These are phyloP conservation scores for Pseudogymnoascus sp. DNA, from an alignment of 2,329 filamentous ascomycete species.

Conservation along the genomic window DNA sequence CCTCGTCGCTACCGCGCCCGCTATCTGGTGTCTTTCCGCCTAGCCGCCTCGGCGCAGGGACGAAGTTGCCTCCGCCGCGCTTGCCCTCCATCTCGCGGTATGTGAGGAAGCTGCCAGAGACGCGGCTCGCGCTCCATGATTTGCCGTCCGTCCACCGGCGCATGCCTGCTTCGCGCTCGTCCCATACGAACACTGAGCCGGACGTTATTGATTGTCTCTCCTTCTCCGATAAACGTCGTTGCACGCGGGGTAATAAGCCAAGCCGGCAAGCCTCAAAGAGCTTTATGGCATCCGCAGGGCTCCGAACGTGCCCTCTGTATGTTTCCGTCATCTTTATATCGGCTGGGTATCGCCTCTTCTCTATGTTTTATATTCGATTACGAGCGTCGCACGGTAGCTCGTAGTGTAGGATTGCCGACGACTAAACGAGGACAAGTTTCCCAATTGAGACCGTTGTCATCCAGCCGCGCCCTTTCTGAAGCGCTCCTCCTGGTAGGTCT, in stretches of 20 bases:
- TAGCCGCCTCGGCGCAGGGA: slow-evolving; percentile 47
- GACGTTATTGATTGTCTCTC: slow-evolving; percentile 93
- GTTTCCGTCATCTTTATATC: slow-evolving; percentile 54
- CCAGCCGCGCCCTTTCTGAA: background rate
- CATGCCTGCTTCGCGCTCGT: slow-evolving; percentile 97
- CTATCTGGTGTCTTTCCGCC: slow-evolving; percentile 77
- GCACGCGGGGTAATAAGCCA: slow-evolving; percentile 77
- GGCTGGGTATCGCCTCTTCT: background rate
- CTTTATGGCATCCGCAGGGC: slow-evolving; percentile 93
- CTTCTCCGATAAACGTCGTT: slow-evolving; percentile 90
- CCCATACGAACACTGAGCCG: slow-evolving; percentile 99
- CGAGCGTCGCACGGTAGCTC: background rate
- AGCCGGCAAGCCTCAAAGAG: slow-evolving; percentile 93
- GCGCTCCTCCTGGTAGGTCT: background rate
- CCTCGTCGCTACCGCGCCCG: slow-evolving; percentile 72
- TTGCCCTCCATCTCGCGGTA: slow-evolving; percentile 99
- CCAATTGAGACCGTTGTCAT: background rate
- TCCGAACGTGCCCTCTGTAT: slow-evolving; percentile 89
- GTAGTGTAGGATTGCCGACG: background rate
- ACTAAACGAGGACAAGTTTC: background rate
- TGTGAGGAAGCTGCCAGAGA: slow-evolving; percentile 94
- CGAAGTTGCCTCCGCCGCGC: slow-evolving; percentile 69
- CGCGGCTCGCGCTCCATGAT: slow-evolving; percentile 95
- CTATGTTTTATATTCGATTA: background rate
- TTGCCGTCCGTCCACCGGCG: slow-evolving; percentile 97